phyloP scores from a whole-genome alignment of 2,329 filamentous ascomycete species.

The Teratosphaeria zuluensis region DNA sequence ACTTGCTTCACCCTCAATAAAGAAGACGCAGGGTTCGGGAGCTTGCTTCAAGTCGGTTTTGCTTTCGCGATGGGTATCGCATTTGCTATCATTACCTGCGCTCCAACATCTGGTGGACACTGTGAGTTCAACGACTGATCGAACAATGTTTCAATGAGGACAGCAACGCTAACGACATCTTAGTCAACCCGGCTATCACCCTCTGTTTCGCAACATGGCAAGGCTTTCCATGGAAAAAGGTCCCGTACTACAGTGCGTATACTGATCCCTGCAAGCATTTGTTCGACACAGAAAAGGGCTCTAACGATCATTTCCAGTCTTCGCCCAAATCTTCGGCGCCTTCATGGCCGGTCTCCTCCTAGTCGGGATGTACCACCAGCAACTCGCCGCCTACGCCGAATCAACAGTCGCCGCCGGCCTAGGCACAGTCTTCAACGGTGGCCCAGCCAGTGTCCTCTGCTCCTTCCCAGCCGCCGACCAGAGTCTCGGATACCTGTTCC shows the following conservation, averaged over 20 bases:
- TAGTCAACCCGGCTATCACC: slow-evolving; percentile 27
- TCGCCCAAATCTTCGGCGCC: slow-evolving; percentile 45
- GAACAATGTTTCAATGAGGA: not conserved
- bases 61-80: slow-evolving; percentile 49
- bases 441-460: slow-evolving; percentile 47
- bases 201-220: slow-evolving; percentile 41
- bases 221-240: slow-evolving; percentile 50
- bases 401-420: slow-evolving; percentile 29
- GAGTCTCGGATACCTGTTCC: slow-evolving; percentile 47
- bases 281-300: too few relatives aligned
- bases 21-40: slow-evolving; percentile 37
- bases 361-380: slow-evolving; percentile 47
- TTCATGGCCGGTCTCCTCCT: slow-evolving; percentile 48
- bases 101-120: slow-evolving; percentile 39
- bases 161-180: too few relatives aligned
- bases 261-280: too few relatives aligned
- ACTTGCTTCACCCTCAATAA: slow-evolving; percentile 42
- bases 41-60: slow-evolving; percentile 46
- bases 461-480: slow-evolving; percentile 43
- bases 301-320: slow-evolving; percentile 25
- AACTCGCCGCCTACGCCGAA: slow-evolving; percentile 35
- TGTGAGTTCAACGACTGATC: not conserved
- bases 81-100: slow-evolving; percentile 50
- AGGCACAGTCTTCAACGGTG: slow-evolving; percentile 36
- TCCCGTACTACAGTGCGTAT: slow-evolving; percentile 37